Evolutionary conservation across 1,139 yeast species (phyloP).

Genomic region (Geotrichum carabidarum): DNA sequence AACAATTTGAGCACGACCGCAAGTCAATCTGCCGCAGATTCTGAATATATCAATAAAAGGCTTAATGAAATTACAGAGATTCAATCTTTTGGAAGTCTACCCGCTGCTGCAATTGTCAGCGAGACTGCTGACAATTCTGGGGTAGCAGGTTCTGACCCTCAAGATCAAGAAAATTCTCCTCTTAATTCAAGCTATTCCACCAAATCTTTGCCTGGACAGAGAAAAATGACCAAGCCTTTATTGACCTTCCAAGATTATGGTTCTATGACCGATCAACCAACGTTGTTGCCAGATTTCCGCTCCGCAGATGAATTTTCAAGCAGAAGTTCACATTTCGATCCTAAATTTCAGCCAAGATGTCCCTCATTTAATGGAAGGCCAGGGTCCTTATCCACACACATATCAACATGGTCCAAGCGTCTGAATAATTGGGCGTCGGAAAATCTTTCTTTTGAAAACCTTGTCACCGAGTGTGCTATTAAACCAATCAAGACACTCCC

Average conservation of each 20-base stretch:
- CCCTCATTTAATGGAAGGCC: neutral
- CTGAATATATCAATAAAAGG: neutral
- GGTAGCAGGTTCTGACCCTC: neutral
- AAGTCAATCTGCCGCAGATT: neutral
- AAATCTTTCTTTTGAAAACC: slow-evolving; percentile 6
- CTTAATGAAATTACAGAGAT: neutral
- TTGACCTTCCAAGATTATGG: neutral
- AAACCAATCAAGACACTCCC: slow-evolving; percentile 52
- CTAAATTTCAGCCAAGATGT: too few relatives aligned
- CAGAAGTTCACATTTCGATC: too few relatives aligned
- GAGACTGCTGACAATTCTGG: neutral
- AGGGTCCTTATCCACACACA: neutral
- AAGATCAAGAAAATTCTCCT: neutral
- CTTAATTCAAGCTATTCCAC: too few relatives aligned
- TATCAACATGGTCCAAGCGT: slow-evolving; percentile 7
- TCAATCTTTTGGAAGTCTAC: neutral
- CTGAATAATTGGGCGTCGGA: slow-evolving; percentile 7
- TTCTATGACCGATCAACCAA: neutral
- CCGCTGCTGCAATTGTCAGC: neutral
- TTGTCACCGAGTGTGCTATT: slow-evolving; percentile 17
- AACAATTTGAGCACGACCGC: neutral
- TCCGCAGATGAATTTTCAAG: neutral
- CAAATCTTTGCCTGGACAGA: too few relatives aligned
- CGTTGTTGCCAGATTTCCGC: neutral
- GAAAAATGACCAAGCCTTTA: too few relatives aligned